phyloP scores from a whole-genome alignment of 2,329 filamentous ascomycete species.

The Apiospora saccharicola region DNA sequence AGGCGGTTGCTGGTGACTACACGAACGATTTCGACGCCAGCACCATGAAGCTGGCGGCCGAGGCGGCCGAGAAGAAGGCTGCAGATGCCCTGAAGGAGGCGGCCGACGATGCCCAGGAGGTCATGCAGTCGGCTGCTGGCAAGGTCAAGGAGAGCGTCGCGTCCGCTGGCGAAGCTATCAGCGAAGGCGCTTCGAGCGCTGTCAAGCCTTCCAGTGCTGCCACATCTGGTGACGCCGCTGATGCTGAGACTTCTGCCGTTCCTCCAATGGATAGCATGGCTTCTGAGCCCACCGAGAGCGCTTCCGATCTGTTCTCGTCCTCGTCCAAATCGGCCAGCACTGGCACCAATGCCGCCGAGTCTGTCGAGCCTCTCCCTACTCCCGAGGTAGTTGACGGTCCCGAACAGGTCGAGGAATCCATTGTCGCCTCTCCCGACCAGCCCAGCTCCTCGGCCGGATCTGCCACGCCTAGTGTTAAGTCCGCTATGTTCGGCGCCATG shows the following conservation, averaged over 20 bases:
- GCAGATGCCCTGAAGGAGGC: constrained; percentile 35
- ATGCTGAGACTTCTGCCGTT: constrained; percentile 34
- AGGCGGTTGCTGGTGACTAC: constrained; percentile 76
- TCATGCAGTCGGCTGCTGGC: constrained; percentile 25
- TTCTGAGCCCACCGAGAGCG: constrained; percentile 34
- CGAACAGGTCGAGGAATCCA: constrained; percentile 45
- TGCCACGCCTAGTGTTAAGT: constrained; percentile 48
- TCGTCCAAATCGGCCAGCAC: constrained; percentile 26
- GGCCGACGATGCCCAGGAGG: constrained; percentile 37
- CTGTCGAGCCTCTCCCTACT: constrained; percentile 33
- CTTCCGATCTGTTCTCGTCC: constrained; percentile 22
- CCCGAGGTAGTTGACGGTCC: constrained; percentile 35
- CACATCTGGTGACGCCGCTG: constrained; percentile 33
- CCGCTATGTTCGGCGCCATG: constrained; percentile 58
- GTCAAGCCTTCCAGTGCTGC: constrained; percentile 30
- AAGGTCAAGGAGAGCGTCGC: constrained; percentile 24
- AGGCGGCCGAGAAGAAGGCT: constrained; percentile 43
- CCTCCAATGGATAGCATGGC: constrained; percentile 35
- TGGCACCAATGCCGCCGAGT: constrained; percentile 39
- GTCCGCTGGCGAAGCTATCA: constrained; percentile 32
- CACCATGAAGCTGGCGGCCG: constrained; percentile 23
- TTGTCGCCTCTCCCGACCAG: constrained; percentile 40
- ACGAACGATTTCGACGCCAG: constrained; percentile 77
- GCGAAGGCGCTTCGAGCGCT: constrained; percentile 42
- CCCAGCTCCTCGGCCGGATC: constrained; percentile 33